These are phyloP conservation scores for Phanerodontia chrysosporium DNA, from an alignment of 768 basidiomycete species.

Conservation along the genomic window DNA sequence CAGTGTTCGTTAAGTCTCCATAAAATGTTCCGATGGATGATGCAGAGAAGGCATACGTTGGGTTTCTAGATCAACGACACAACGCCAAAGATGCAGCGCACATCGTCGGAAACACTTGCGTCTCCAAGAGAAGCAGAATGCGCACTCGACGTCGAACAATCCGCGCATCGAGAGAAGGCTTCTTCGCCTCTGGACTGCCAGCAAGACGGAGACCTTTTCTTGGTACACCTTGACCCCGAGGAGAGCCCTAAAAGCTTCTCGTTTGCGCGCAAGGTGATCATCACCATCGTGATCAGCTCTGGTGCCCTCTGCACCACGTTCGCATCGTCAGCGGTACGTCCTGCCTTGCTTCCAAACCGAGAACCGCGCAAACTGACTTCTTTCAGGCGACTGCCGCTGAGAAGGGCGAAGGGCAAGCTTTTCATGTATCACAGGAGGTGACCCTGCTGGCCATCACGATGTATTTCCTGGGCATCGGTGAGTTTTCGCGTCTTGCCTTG, in stretches of 20 bases:
- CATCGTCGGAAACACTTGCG: too few species aligned
- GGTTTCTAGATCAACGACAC: too few species aligned
- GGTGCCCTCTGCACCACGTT: conserved; percentile 35
- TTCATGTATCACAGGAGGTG: conserved; percentile 52
- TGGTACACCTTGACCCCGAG: conserved; percentile 15
- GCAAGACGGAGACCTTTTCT: neutral
- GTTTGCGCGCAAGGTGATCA: conserved; percentile 19
- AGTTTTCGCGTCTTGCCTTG: neutral
- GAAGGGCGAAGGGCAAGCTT: conserved; percentile 43
- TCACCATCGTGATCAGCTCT: conserved; percentile 20
- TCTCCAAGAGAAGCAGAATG: too few species aligned
- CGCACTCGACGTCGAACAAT: too few species aligned
- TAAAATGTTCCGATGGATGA: too few species aligned
- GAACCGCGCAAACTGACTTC: neutral
- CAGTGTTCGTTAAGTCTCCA: too few species aligned
- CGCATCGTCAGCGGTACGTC: conserved; percentile 52
- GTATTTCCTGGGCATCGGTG: conserved; percentile 35
- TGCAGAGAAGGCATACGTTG: too few species aligned
- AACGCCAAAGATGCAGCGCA: too few species aligned
- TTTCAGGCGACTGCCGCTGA: conserved; percentile 61
- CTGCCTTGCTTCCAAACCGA: neutral
- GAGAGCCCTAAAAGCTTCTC: conserved; percentile 23
- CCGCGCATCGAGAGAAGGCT: too few species aligned
- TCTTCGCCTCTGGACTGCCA: neutral
- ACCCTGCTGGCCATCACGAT: conserved; percentile 44